phyloP scores from a whole-genome alignment of 345 rosid species.

The Chamaenerion angustifolium region DNA sequence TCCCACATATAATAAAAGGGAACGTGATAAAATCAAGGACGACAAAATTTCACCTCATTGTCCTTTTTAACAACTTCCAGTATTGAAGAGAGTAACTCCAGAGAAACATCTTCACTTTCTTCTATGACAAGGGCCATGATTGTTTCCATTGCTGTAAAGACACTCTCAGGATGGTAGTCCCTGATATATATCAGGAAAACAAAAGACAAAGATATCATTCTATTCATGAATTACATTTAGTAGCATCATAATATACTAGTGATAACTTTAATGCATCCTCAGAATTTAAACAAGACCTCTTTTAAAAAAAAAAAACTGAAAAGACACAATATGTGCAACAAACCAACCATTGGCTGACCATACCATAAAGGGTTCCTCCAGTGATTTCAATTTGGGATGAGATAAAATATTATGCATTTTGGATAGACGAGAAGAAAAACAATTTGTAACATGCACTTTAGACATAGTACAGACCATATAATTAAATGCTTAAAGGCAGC shows the following conservation, averaged over 20 bases:
- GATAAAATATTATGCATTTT: too few species aligned
- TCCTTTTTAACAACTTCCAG: constrained; percentile 45
- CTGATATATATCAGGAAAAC: constrained; percentile 18
- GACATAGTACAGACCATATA: too few species aligned
- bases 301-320: too few species aligned
- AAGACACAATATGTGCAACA: too few species aligned
- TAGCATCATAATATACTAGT: neutral
- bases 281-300: too few species aligned
- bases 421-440: too few species aligned
- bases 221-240: neutral
- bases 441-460: too few species aligned
- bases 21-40: neutral
- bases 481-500: too few species aligned
- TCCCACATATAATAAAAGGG: neutral
- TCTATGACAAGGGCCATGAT: constrained; percentile 80
- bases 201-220: neutral
- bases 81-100: constrained; percentile 57
- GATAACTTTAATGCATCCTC: too few species aligned
- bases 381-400: too few species aligned
- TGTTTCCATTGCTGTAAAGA: constrained; percentile 71
- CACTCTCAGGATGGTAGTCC: constrained; percentile 61
- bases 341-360: too few species aligned
- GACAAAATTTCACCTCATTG: constrained; percentile 36
- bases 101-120: constrained; percentile 85
- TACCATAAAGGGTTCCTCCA: too few species aligned